Base-by-base conservation (phyloP, 257 asterid species). In the Misopates orontium region DNA sequence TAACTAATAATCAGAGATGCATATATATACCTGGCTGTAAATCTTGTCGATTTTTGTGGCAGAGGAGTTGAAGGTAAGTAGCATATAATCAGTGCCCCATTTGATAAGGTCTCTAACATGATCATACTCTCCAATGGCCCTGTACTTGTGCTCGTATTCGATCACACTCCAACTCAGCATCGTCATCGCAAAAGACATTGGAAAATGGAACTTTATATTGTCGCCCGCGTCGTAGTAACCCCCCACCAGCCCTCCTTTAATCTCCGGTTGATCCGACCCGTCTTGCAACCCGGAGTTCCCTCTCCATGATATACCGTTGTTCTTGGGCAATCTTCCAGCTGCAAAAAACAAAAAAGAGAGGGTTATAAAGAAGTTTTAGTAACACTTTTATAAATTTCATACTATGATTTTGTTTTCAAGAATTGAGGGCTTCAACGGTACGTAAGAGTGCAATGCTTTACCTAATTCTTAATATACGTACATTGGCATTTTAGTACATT, bases 211-310 rank as follows among this genome's bases (percentile, higher is more conserved):
- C 71, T 93, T 89, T 1, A 66, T 68, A 49, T 87, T 93, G 67
- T 93, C 97, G 18, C 98, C 97, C 1, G 97, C 95, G 17, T 93
- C 98, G 16, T 93, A 93, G 39, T 89, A 93, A 10, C 97, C 97
- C 63, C 98, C 98, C 8, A 85, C 86, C 8, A 93, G 58, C 8
- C 98, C 98, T 18, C 86, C 91, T 74, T 84, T 84, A 1, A 86
- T 66, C 4, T 88, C 96, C 19, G 81, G 66, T 13, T 49, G 60
- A 13, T 69, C 85, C 50, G 85, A 76, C 67, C 98, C 98, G 67
- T 93, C 98, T 61, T 72, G 53, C 44, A 93, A 57, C 9, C 96
- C 95, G 13, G 98, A 92, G 72, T 87, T 68, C 16, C 96, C 82
- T 71, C 97, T 80, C 98, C 98, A 93, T 2, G 86, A 75, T 25